Percentiles rank a stretch among this genome's conserved stretches.
Conservation (phyloP, 768 basidiomycete genomes). For the Leccinum olivaceopallidum region DNA sequence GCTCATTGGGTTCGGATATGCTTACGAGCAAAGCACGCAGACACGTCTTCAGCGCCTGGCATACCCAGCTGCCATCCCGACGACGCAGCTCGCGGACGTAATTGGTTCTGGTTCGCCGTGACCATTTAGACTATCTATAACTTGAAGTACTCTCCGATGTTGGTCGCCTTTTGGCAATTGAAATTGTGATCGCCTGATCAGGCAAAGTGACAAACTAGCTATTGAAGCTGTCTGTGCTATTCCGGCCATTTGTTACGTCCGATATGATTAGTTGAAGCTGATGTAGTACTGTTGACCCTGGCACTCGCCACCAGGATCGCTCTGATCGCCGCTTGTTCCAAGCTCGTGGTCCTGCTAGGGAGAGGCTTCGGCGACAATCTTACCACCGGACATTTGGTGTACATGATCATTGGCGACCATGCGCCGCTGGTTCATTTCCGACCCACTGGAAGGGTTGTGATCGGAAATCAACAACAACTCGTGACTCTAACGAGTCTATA, state of each 20-base stretch:
- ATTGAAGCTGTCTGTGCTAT: background rate
- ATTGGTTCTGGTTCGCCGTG: slow-evolving; percentile 8
- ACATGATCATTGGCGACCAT: background rate
- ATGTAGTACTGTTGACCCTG: background rate
- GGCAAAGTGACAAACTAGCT: too few species aligned
- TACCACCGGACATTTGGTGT: background rate
- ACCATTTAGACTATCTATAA: background rate
- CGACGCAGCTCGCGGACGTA: slow-evolving; percentile 47
- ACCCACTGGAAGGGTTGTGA: background rate
- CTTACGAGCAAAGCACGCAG: slow-evolving; percentile 56
- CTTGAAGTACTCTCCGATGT: background rate
- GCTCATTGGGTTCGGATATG: slow-evolving; percentile 43
- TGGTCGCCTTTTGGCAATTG: background rate
- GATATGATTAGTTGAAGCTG: background rate
- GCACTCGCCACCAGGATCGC: background rate
- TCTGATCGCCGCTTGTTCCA: background rate
- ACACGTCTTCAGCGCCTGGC: slow-evolving; percentile 50
- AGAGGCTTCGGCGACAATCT: background rate
- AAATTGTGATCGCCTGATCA: background rate
- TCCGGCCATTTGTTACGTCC: background rate
- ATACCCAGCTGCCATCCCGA: slow-evolving; percentile 54
- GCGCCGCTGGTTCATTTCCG: background rate
- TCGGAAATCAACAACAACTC: background rate
- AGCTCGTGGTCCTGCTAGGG: background rate
- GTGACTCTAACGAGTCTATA: background rate